Evolutionary conservation across 192 early-diverging fungal genomes (phyloP), one percentile per base, ranked within the genome.

Genomic region (Lobulomyces angularis): DNA sequence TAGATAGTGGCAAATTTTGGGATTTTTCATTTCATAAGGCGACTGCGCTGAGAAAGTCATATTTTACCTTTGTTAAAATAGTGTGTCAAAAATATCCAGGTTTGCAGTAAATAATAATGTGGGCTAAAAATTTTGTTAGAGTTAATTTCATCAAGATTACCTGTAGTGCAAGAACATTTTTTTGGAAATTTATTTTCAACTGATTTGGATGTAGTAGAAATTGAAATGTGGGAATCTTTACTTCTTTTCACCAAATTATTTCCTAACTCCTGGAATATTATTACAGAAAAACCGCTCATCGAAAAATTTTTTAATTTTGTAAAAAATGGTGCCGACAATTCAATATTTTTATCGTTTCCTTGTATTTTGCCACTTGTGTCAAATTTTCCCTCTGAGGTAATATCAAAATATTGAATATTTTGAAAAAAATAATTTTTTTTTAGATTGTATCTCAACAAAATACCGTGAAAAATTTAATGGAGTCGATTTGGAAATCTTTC

Each of bases 191-290:
- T n/a, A n/a, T n/a, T n/a, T n/a, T n/a, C n/a, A n/a, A n/a, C n/a
- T n/a, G n/a, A n/a, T n/a, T n/a, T n/a, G n/a, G n/a, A n/a, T n/a
- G n/a, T n/a, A n/a, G n/a, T n/a, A n/a, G n/a, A n/a, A n/a, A n/a
- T n/a, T n/a, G n/a, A 86, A 18, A 61, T 97, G 53, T 93, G 90
- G 88, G 86, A 93, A 45, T 63, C 93, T 5, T 50, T 94, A 5
- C 56, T 94, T 40, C 45, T 87, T 7, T 61, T 83, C 18, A 86
- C 82, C 1, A 83, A 77, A 40, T 41, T 38, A 0, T 46, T 48
- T 20, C 62, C 59, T 11, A 21, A 37, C 1, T 18, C 56, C 6
- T 69, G 66, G 66, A 29, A 8, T 12, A 39, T 39, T 39, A 30
- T 30, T 12, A 16, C 9, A 5, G 7, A 47, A 6, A 82, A 75